Evolutionary conservation across 2,329 filamentous ascomycete species (phyloP).

Genomic region (Ustilaginoidea virens): DNA sequence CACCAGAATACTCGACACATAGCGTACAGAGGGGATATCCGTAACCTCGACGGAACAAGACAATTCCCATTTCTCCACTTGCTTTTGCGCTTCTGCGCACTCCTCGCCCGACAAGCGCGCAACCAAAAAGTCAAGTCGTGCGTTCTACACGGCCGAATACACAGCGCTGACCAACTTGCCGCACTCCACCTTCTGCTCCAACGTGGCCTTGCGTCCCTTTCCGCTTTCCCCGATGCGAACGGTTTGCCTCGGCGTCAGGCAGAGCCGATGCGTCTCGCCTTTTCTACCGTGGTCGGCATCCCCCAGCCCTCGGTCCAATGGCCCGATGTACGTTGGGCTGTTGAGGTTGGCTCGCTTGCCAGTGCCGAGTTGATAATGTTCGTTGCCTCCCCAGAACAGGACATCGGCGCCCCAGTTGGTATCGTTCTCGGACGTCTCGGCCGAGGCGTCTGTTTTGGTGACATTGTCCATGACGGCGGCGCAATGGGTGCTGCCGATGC

Average conservation of each 20-base stretch:
- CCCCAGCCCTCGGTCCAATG: conserved; percentile 46
- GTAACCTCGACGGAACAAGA: too few species aligned
- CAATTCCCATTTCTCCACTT: too few species aligned
- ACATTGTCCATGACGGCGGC: conserved; percentile 74
- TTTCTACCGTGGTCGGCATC: conserved; percentile 44
- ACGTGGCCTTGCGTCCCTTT: conserved; percentile 50
- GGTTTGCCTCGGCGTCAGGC: conserved; percentile 64
- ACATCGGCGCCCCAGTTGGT: conserved; percentile 83
- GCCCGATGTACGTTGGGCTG: conserved; percentile 62
- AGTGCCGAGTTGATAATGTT: conserved; percentile 83
- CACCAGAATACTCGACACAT: too few species aligned
- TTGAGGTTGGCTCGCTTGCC: conserved; percentile 73
- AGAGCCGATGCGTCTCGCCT: conserved; percentile 55
- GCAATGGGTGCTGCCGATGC: conserved; percentile 65
- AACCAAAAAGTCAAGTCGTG: too few species aligned
- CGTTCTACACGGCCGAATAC: conserved; percentile 47
- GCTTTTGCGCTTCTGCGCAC: too few species aligned
- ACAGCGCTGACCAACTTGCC: conserved; percentile 70
- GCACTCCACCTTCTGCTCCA: conserved; percentile 83
- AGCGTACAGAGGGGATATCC: too few species aligned
- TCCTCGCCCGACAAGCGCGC: too few species aligned
- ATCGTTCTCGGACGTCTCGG: conserved; percentile 42
- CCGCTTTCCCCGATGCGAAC: conserved; percentile 45
- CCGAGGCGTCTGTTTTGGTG: conserved; percentile 44
- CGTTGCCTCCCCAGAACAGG: conserved; percentile 89